Conservation (phyloP, 331 rosid genomes). For the Arachis monticola region DNA sequence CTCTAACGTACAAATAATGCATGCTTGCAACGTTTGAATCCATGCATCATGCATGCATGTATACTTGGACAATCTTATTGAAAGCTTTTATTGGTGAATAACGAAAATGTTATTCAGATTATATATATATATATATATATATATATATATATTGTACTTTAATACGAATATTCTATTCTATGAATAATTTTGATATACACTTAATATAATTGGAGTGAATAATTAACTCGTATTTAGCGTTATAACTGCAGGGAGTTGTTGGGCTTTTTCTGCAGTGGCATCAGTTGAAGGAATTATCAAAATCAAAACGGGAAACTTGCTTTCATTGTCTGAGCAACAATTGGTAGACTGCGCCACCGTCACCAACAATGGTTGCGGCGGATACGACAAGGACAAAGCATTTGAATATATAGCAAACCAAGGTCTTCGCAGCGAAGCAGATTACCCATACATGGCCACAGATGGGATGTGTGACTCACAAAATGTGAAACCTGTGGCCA, state of each 20-base stretch:
- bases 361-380: background rate
- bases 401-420: conserved; percentile 21
- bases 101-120: too few relatives aligned
- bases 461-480: background rate
- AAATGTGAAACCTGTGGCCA: background rate
- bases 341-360: conserved; percentile 34
- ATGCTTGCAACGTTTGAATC: too few relatives aligned
- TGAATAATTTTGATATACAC: too few relatives aligned
- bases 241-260: conserved; percentile 37
- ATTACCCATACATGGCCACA: conserved; percentile 10
- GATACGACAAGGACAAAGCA: background rate
- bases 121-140: too few relatives aligned
- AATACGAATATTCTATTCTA: too few relatives aligned
- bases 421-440: conserved; percentile 3
- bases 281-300: conserved; percentile 41
- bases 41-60: too few relatives aligned
- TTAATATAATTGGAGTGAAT: background rate
- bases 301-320: background rate
- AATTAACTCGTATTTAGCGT: too few relatives aligned
- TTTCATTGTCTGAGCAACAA: conserved; percentile 42
- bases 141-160: too few relatives aligned
- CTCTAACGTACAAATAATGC: too few relatives aligned
- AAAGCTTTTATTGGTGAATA: too few relatives aligned
- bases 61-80: too few relatives aligned
- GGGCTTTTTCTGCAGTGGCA: conserved; percentile 50